Percentiles rank a stretch among this genome's conserved stretches.
Conservation (phyloP, 805 yeast genomes). For the Candida arabinofermentans region DNA sequence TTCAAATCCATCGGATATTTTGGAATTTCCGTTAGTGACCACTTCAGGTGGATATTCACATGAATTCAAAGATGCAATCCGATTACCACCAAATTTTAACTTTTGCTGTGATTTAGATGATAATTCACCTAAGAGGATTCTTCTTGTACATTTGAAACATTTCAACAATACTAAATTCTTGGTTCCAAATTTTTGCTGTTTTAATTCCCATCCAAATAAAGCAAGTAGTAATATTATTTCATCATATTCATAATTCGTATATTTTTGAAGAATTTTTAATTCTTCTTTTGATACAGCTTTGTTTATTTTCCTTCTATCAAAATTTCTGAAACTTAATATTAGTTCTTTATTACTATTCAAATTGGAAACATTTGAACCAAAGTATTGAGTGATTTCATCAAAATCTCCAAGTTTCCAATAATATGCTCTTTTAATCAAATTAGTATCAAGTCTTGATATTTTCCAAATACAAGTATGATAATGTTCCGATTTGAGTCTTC, state of each 20-base stretch:
- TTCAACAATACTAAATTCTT: slow-evolving; percentile 26
- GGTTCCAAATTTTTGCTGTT: slow-evolving; percentile 23
- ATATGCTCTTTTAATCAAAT: slow-evolving; percentile 21
- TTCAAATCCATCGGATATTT: slow-evolving; percentile 4
- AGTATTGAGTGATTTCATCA: slow-evolving; percentile 18
- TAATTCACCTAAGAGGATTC: slow-evolving; percentile 26
- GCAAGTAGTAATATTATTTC: slow-evolving; percentile 16
- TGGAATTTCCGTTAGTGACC: slow-evolving; percentile 7
- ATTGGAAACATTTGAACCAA: slow-evolving; percentile 11
- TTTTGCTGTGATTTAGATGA: not conserved
- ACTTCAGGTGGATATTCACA: slow-evolving; percentile 28
- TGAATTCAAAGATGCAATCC: slow-evolving; percentile 18
- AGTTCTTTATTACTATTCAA: slow-evolving; percentile 12
- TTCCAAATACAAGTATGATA: slow-evolving; percentile 27
- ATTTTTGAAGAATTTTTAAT: slow-evolving; percentile 7
- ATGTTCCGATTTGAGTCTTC: slow-evolving; percentile 25
- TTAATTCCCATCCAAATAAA: slow-evolving; percentile 36
- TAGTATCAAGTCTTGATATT: slow-evolving; percentile 10
- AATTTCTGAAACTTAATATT: slow-evolving; percentile 13
- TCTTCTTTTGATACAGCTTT: slow-evolving; percentile 3
- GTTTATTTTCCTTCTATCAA: slow-evolving; percentile 8
- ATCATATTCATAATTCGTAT: slow-evolving; percentile 10
- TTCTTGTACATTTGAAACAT: slow-evolving; percentile 34
- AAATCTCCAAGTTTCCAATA: slow-evolving; percentile 25
- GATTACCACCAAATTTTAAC: not conserved